Evolutionary conservation across 106 monocot genomes (phyloP), one percentile per base, ranked within the genome.

Genomic region (Phalaenopsis equestris): DNA sequence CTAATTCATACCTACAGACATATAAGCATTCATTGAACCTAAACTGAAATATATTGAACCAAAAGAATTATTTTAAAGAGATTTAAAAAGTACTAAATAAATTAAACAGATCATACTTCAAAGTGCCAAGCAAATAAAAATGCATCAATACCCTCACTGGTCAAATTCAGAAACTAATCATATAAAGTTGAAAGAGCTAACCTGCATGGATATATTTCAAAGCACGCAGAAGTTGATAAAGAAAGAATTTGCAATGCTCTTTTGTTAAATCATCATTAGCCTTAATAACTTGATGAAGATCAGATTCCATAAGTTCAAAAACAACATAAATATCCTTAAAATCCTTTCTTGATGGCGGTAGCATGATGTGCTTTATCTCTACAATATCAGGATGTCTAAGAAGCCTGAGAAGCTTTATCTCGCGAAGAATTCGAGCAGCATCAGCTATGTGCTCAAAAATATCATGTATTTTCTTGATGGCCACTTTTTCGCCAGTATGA

Each of bases 401-500:
- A 78, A 89, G 75, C 79, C 89, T 75, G 21, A 89, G 86, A 30
- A 89, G 84, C 80, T 89, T 89, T 41, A 89, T 89, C 79, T 89
- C 89, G 24, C 89, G 78, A 3, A 89, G 82, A 77, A 89, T 89
- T 10, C 89, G 79, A 16, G 86, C 86, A 49, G 89, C 89, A 86
- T 89, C 89, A 10, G 89, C 86, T 19, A 86, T 86, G 73, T 89
- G 89, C 65, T 89, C 84, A 73, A 86, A 89, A 55, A 89, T 84
- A 86, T 89, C 83, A 82, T 89, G 86, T 23, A 89, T 89, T 74
- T 89, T 89, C 84, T 89, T 89, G 41, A 89, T 89, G 17, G 86
- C 86, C 67, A 86, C 89, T 46, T 79, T 86, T 76, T 84, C 89
- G n/a, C 86, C 89, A 55, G 86, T 89, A 77, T 82, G 89, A 14